These are phyloP conservation scores for Beta vulgaris DNA, from an alignment of 148 eudicot genomes.

Conservation along the genomic window DNA sequence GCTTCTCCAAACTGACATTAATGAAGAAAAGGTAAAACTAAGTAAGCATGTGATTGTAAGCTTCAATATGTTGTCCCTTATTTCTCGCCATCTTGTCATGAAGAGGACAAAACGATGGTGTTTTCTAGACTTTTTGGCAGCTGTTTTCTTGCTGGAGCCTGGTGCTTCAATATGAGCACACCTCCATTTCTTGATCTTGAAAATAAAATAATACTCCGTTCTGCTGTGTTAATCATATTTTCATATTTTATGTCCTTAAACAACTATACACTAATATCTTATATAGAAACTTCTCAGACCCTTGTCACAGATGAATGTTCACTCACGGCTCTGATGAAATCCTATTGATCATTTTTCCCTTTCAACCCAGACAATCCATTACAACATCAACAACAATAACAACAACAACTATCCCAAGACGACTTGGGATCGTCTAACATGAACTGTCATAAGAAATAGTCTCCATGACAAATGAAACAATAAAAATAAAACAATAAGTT, in stretches of 20 bases:
- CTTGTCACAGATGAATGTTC: not conserved
- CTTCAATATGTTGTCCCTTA: not conserved
- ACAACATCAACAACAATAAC: too few relatives aligned
- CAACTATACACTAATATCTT: not conserved
- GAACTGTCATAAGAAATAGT: too few relatives aligned
- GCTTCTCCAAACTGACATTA: slow-evolving; percentile 68
- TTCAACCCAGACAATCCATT: too few relatives aligned
- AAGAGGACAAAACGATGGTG: not conserved
- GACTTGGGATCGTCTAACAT: too few relatives aligned
- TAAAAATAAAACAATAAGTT: too few relatives aligned
- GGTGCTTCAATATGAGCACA: not conserved
- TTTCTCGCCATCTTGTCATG: not conserved
- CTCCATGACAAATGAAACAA: too few relatives aligned
- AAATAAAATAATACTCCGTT: not conserved
- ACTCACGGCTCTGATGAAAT: not conserved
- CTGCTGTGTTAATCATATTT: too few relatives aligned
- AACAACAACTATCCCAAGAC: too few relatives aligned
- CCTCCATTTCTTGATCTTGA: not conserved
- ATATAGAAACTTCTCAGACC: not conserved
- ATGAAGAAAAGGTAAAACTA: slow-evolving; percentile 9
- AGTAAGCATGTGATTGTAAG: not conserved
- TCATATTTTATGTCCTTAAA: too few relatives aligned
- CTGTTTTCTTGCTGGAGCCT: not conserved
- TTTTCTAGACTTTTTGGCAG: not conserved
- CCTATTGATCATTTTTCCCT: too few relatives aligned